Evolutionary conservation across 257 asterid genomes (phyloP), one percentile per base, ranked within the genome.

Genomic region (Nicotiana otophora): DNA sequence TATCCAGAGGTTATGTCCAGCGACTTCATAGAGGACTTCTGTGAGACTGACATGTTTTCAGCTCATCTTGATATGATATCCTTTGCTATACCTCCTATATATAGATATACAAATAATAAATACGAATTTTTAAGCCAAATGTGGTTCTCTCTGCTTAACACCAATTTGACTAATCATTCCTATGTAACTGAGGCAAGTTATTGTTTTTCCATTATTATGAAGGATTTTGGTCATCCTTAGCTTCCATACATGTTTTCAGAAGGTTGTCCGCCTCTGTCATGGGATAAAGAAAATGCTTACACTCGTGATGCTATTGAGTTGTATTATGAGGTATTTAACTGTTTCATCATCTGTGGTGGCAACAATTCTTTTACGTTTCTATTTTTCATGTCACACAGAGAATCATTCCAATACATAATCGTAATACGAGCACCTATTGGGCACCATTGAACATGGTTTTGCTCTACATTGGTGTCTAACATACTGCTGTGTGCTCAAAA

Each of bases 1-100:
- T 96, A 94, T 89, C 89, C 98, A 14, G 98, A 96, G 88, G 93
- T 90, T 80, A 93, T 93, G 99, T 96, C 98, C 87, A 92, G 98
- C 77, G 97, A 96, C 86, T 70, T 94, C 79, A 90, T 96, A 67
- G 98, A 96, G 93, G 97, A 94, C 84, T 91, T 96, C 84, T 96
- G 98, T 77, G 98, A 94, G 93, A 90, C 90, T 39, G 97, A 96
- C 87, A 91, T 86, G 91, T 89, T 94, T 80, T 88, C 90, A 7
- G 87, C 70, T 75, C 98, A 96, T 90, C 93, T 96, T 17, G 98
- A 96, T 84, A 90, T 91, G 91, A 96, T 96, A 96, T 96, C 98
- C 97, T 95, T 88, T 78, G 65, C 36, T 55, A 4, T 64, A 64
- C 70, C 42, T 2, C 10, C n/a, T 62, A 23, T 23, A 23, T 74